Percentiles rank a stretch among this genome's conserved stretches.
Evolutionary conservation across 2,329 filamentous ascomycete species (phyloP).

Genomic region (Anthostomella pinea): DNA sequence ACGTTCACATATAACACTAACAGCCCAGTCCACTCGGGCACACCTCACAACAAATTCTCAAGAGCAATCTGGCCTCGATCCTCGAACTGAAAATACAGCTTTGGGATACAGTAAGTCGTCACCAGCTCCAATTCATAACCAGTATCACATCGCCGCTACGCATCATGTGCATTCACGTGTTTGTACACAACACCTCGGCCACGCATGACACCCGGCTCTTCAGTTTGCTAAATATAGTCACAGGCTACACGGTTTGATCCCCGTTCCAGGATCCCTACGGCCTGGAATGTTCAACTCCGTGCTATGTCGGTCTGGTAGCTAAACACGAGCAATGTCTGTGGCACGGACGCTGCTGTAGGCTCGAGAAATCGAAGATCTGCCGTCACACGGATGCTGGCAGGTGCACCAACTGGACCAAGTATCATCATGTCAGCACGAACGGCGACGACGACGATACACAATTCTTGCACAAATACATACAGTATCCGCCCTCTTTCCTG

Average conservation of each 20-base stretch:
- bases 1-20: too few species aligned
- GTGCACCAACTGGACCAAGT: conserved; percentile 7
- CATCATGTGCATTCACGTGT: conserved; percentile 15
- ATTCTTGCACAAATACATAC: conserved; percentile 7
- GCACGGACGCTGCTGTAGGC: conserved; percentile 15
- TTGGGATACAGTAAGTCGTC: neutral
- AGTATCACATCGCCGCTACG: neutral
- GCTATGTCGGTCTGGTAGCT: neutral
- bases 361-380: conserved; percentile 5
- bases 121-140: too few species aligned
- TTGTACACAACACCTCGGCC: conserved; percentile 14
- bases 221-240: conserved; percentile 16
- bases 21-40: too few species aligned
- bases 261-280: conserved; percentile 15
- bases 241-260: conserved; percentile 16
- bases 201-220: conserved; percentile 17
- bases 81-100: neutral
- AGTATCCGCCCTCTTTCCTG: conserved; percentile 1
- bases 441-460: conserved; percentile 2
- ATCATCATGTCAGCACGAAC: conserved; percentile 14
- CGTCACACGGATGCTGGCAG: neutral
- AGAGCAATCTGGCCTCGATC: too few species aligned
- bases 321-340: conserved; percentile 7
- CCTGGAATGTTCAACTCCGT: conserved; percentile 1
- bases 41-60: too few species aligned